Evolutionary conservation across 208 protist genomes (phyloP).

Genomic region (Angomonas deanei): DNA sequence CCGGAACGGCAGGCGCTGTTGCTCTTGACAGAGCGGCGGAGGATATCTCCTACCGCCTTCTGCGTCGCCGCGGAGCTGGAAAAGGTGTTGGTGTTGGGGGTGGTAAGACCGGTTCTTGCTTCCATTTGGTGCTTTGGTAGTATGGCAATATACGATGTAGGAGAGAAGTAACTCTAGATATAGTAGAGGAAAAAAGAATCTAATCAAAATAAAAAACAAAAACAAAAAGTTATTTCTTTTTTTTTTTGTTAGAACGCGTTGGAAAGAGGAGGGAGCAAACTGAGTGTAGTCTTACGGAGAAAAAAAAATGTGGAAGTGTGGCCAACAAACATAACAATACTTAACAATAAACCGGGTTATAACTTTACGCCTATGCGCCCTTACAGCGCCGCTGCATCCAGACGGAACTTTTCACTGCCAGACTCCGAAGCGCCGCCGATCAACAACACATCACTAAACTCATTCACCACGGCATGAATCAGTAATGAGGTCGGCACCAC

Average conservation of each 20-base stretch:
- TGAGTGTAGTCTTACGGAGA: not conserved
- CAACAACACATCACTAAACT: slow-evolving; percentile 72
- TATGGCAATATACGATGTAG: not conserved
- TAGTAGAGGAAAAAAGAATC: not conserved
- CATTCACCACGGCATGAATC: slow-evolving; percentile 75
- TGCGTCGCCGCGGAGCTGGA: not conserved
- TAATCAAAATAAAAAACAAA: slow-evolving; percentile 10
- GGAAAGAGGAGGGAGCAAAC: not conserved
- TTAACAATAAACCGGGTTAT: not conserved
- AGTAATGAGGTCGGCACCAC: slow-evolving; percentile 59
- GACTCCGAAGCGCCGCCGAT: slow-evolving; percentile 16
- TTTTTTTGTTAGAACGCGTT: not conserved
- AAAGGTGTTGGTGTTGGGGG: not conserved
- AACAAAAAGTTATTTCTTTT: slow-evolving; percentile 3
- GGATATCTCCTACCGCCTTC: not conserved
- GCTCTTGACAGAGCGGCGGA: not conserved
- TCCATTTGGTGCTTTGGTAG: not conserved
- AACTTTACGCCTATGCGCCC: not conserved
- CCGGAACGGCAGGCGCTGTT: slow-evolving; percentile 31
- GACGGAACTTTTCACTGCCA: not conserved
- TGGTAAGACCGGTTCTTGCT: not conserved
- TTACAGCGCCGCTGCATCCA: not conserved
- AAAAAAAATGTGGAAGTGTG: not conserved
- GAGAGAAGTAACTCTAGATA: slow-evolving; percentile 5
- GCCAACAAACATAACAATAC: not conserved